A percentile compares a stretch with the other conserved stretches of the same genome.
Conservation (phyloP, 2,329 filamentous ascomycete genomes). For the Penicillium nordicum region DNA sequence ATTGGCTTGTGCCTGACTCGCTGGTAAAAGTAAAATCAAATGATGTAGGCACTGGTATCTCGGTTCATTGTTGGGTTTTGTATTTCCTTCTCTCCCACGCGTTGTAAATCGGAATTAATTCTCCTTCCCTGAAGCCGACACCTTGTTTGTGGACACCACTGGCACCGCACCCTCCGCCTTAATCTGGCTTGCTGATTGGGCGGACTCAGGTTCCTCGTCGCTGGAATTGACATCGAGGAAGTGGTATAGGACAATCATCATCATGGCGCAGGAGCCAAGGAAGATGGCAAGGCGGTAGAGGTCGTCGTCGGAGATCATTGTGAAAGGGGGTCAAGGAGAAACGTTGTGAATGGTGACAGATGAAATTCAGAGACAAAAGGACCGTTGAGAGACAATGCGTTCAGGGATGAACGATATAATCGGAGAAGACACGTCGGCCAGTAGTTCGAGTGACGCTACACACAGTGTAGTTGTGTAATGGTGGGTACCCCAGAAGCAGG, state of each 20-base stretch:
- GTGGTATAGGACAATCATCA: constrained; percentile 91
- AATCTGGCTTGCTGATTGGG: constrained; percentile 9
- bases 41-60: constrained; percentile 10
- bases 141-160: constrained; percentile 1
- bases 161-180: not conserved
- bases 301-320: constrained; percentile 90
- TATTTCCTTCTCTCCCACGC: not conserved
- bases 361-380: not conserved
- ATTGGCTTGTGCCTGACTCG: not conserved
- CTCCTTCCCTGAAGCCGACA: constrained; percentile 4
- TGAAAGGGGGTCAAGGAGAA: constrained; percentile 34
- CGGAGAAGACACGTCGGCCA: constrained; percentile 8
- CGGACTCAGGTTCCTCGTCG: constrained; percentile 40
- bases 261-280: constrained; percentile 82
- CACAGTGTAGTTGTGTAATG: not conserved
- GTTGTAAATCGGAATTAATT: not conserved
- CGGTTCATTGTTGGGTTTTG: not conserved
- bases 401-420: not conserved
- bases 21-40: constrained; percentile 6
- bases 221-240: constrained; percentile 93
- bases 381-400: not conserved
- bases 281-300: constrained; percentile 91
- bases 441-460: constrained; percentile 1
- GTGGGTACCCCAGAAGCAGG: not conserved
- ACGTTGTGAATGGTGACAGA: not conserved